phyloP scores from a whole-genome alignment of 208 protist genomes.

The Balamuthia mandrillaris region DNA sequence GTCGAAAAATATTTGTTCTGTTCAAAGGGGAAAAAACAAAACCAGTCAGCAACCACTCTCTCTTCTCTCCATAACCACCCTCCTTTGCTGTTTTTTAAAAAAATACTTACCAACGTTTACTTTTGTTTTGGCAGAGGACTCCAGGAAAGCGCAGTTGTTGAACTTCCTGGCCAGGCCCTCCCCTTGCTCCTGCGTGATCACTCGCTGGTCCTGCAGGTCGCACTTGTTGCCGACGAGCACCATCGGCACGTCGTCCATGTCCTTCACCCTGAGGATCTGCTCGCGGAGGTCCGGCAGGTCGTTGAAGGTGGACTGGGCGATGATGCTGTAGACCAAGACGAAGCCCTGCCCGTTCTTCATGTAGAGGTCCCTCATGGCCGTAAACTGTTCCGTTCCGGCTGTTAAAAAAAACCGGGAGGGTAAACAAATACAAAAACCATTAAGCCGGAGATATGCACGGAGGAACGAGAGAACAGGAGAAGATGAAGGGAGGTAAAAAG shows the following conservation, averaged over 20 bases:
- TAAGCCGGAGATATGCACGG: too few relatives aligned
- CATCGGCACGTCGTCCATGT: conserved; percentile 62
- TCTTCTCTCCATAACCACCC: too few relatives aligned
- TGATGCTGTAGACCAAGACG: conserved; percentile 77
- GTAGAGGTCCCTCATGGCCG: conserved; percentile 75
- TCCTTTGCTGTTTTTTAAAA: too few relatives aligned
- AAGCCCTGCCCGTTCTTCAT: conserved; percentile 81
- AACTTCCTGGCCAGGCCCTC: conserved; percentile 64
- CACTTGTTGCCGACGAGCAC: conserved; percentile 74
- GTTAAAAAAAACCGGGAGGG: too few relatives aligned
- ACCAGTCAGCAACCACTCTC: too few relatives aligned
- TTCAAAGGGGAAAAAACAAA: too few relatives aligned
- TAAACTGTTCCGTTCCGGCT: conserved; percentile 17
- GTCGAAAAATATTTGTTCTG: conserved; percentile 72
- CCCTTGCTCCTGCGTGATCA: conserved; percentile 64
- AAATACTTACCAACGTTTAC: conserved; percentile 74
- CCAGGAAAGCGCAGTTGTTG: conserved; percentile 44
- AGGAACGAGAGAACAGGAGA: too few relatives aligned
- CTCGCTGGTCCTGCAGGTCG: conserved; percentile 65
- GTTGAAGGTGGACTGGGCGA: conserved; percentile 69
- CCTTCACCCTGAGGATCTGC: conserved; percentile 78
- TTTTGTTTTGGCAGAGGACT: conserved; percentile 68
- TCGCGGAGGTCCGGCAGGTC: conserved; percentile 72
- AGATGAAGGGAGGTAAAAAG: too few relatives aligned
- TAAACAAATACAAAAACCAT: too few relatives aligned